phyloP scores from a whole-genome alignment of 2,329 filamentous ascomycete genomes.

The Neofusicoccum ribis region DNA sequence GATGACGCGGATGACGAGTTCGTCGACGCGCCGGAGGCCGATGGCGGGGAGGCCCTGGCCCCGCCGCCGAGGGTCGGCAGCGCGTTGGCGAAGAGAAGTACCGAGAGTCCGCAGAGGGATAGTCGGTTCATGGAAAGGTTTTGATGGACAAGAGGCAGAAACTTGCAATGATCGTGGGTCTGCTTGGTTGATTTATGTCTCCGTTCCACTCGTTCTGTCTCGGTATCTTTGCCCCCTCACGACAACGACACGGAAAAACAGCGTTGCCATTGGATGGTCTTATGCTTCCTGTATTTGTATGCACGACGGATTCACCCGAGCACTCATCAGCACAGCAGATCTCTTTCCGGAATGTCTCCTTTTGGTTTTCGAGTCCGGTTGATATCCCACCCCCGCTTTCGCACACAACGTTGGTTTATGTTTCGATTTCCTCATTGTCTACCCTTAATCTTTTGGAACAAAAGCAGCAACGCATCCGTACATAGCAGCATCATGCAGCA shows the following conservation, averaged over 20 bases:
- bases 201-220: too few species aligned
- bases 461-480: not conserved
- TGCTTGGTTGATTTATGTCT: too few species aligned
- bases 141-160: not conserved
- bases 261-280: too few species aligned
- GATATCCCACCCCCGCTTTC: not conserved
- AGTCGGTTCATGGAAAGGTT: slow-evolving; percentile 15
- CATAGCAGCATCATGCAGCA: not conserved
- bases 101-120: slow-evolving; percentile 6
- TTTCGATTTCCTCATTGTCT: too few species aligned
- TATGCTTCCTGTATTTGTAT: too few species aligned
- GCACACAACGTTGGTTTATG: not conserved
- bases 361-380: not conserved
- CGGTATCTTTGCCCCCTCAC: too few species aligned
- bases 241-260: too few species aligned
- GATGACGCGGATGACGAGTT: slow-evolving; percentile 45
- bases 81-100: not conserved
- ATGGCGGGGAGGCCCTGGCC: not conserved
- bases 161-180: too few species aligned
- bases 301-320: too few species aligned
- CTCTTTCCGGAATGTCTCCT: too few species aligned
- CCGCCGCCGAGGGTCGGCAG: not conserved
- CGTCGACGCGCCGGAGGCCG: slow-evolving; percentile 51
- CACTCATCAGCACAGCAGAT: too few species aligned
- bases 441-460: too few species aligned